Base-by-base conservation (phyloP, 2,329 filamentous ascomycete genomes). In the Fonsecaea nubica region DNA sequence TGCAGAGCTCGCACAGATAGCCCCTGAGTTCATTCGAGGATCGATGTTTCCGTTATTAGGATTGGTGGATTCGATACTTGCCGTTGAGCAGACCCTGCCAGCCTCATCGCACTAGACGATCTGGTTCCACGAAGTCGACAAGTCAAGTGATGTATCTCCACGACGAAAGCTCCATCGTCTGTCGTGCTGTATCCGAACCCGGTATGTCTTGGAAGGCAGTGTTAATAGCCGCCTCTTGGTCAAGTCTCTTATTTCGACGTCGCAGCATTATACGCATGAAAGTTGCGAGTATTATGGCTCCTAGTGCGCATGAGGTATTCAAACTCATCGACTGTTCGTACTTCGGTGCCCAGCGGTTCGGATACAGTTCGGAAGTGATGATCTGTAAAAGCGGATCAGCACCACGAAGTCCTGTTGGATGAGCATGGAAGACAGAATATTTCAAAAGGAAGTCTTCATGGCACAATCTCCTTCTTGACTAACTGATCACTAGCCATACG, bases 361-460 rank as follows among this genome's bases (percentile, higher is more conserved):
- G 57, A 60, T 66, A 69, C 64, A 73, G 57, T 53, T 71, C 72
- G 7, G 70, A 70, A n/a, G 66, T 69, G 63, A 66, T 68, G 40
- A 74, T 72, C 63, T 69, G 60, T 35, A 50, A 55, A 25, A 21
- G 92, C 92, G 15, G 84, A 86, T 92, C 82, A 65, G 55, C 33
- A 33, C 10, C 53, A 33, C 25, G 53, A n/a, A 59, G 4, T 32
- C 4, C 32, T 25, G 9, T 13, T 32, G 32, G 38, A 15, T 25
- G 25, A 18, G 45, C 3, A 21, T 21, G 5, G 40, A 30, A 33
- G 25, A 33, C 21, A 5, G 21, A 12, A 55, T 2, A 18, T 7
- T 9, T 36, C 9, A 13, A 36, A 33, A n/a, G 25, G 7, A 7
- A 13, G 32, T 35, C n/a, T 2, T 10, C 12, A 15, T 4, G 8